These are phyloP conservation scores for Penicillium sp. DNA, from an alignment of 2,329 filamentous ascomycete genomes.

Conservation along the genomic window DNA sequence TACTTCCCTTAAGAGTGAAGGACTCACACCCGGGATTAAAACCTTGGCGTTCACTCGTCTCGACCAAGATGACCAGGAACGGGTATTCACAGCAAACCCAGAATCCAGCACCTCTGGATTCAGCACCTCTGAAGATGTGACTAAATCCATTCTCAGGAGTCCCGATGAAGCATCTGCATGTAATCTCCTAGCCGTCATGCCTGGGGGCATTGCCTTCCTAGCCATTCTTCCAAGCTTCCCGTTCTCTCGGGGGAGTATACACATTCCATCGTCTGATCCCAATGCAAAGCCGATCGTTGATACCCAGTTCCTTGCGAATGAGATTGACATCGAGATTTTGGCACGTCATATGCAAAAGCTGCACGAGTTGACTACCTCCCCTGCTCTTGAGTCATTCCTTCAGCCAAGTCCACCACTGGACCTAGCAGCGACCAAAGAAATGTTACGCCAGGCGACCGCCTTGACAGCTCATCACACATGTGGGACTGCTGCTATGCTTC, in stretches of 20 bases:
- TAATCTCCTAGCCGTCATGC: background rate
- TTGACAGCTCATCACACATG: slow-evolving; percentile 13
- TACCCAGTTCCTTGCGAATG: background rate
- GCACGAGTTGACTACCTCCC: background rate
- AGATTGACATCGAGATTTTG: slow-evolving; percentile 17
- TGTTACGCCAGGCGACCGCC: slow-evolving; percentile 2
- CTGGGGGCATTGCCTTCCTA: slow-evolving; percentile 1
- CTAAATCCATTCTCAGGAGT: slow-evolving; percentile 8
- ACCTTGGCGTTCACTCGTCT: slow-evolving; percentile 6
- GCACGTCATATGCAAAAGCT: slow-evolving; percentile 11
- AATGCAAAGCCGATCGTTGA: slow-evolving; percentile 5
- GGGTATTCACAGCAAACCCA: background rate
- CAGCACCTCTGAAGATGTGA: background rate
- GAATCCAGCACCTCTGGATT: too few relatives aligned
- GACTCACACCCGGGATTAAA: slow-evolving; percentile 9
- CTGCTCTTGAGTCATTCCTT: slow-evolving; percentile 4
- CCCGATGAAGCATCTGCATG: slow-evolving; percentile 12
- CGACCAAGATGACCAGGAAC: slow-evolving; percentile 2
- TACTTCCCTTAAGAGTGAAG: slow-evolving; percentile 7
- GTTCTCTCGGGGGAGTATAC: slow-evolving; percentile 11
- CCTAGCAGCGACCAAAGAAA: slow-evolving; percentile 13
- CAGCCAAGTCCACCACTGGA: slow-evolving; percentile 2
- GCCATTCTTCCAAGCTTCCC: slow-evolving; percentile 12
- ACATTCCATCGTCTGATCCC: slow-evolving; percentile 4
- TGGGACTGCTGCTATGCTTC: slow-evolving; percentile 31